phyloP scores from a whole-genome alignment of 345 rosid genomes.

The Orychophragmus violaceus region DNA sequence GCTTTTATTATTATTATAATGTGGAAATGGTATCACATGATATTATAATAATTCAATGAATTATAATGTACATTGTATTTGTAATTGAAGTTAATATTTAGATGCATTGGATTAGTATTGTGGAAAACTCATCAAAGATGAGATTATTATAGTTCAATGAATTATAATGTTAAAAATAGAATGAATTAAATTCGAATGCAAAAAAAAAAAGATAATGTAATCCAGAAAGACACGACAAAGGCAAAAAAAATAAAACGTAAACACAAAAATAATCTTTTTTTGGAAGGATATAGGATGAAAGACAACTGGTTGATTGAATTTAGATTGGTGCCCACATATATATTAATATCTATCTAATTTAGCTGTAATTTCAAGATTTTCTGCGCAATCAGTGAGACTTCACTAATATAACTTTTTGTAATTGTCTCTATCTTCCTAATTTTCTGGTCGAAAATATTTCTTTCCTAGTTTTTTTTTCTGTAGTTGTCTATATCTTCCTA shows the following conservation, averaged over 20 bases:
- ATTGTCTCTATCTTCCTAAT: not conserved
- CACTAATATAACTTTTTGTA: not conserved
- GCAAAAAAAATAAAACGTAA: not conserved
- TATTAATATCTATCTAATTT: not conserved
- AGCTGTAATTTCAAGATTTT: not conserved
- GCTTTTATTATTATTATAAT: not conserved
- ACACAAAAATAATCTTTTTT: not conserved
- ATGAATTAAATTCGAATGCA: not conserved
- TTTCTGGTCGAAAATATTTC: not conserved
- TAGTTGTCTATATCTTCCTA: not conserved
- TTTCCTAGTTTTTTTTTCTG: not conserved
- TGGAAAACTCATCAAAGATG: not conserved
- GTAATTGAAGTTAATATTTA: not conserved
- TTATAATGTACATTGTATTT: not conserved
- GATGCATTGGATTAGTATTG: not conserved
- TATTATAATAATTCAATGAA: not conserved
- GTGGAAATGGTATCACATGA: not conserved
- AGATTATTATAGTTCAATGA: not conserved
- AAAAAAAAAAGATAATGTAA: no score
- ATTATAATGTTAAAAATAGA: not conserved
- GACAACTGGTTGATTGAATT: constrained; percentile 36
- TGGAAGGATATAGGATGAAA: constrained; percentile 10
- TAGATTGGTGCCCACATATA: constrained; percentile 23
- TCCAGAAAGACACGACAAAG: no score
- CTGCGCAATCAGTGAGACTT: constrained; percentile 10